These are phyloP conservation scores for Cyberlindnera subsufficiens DNA, from an alignment of 805 yeast species.

Conservation along the genomic window DNA sequence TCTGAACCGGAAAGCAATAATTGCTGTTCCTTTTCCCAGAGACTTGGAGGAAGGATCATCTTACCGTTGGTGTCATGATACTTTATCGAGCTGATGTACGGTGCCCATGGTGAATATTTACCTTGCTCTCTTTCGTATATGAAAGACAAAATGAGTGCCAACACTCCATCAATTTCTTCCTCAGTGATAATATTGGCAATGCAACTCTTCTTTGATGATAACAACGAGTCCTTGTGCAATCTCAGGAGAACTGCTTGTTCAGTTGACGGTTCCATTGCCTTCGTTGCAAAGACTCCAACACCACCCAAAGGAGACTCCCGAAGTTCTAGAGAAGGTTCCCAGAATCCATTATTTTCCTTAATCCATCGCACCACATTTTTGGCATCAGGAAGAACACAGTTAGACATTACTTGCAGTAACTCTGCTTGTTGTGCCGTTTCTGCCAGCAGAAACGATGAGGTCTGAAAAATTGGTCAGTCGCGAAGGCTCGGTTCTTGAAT, in stretches of 20 bases:
- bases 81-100: constrained; percentile 50
- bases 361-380: constrained; percentile 41
- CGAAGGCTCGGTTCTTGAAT: too few species aligned
- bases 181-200: constrained; percentile 67
- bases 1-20: constrained; percentile 48
- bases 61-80: constrained; percentile 25
- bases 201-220: constrained; percentile 52
- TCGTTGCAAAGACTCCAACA: constrained; percentile 62
- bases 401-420: constrained; percentile 23
- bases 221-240: constrained; percentile 54
- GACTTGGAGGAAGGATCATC: constrained; percentile 49
- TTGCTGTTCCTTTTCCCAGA: constrained; percentile 55
- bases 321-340: constrained; percentile 44
- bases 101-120: constrained; percentile 74
- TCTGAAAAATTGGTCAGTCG: too few species aligned
- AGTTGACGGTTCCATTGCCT: constrained; percentile 29
- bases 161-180: constrained; percentile 53
- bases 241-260: constrained; percentile 36
- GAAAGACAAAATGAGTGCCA: constrained; percentile 60
- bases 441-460: too few species aligned
- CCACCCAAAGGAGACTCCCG: constrained; percentile 54
- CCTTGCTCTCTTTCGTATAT: constrained; percentile 62
- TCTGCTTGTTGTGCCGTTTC: too few species aligned
- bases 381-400: constrained; percentile 22
- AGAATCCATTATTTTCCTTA: constrained; percentile 42